A percentile compares a stretch with the other conserved stretches of the same genome.
Conservation (phyloP, 2,329 filamentous ascomycete species). For the Ambrosiella beaveri region DNA sequence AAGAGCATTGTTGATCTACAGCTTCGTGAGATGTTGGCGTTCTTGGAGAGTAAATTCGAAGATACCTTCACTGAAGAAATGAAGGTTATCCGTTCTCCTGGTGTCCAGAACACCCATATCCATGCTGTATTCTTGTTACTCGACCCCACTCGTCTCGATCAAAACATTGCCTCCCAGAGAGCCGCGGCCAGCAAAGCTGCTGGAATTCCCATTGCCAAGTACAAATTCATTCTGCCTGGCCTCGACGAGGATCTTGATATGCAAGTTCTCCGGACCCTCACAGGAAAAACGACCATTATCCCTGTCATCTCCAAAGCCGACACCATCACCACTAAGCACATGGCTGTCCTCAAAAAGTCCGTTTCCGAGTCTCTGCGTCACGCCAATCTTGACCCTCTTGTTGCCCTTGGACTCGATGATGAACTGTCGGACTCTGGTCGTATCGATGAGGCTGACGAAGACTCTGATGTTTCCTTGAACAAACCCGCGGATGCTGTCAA, state of each 20-base stretch:
- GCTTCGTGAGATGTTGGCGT: conserved; percentile 74
- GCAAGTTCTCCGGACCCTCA: conserved; percentile 70
- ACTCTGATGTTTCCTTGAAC: conserved; percentile 20
- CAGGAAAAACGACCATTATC: conserved; percentile 88
- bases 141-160: conserved; percentile 71
- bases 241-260: conserved; percentile 82
- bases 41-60: conserved; percentile 95
- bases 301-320: conserved; percentile 94
- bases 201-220: conserved; percentile 9
- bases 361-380: conserved; percentile 80
- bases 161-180: conserved; percentile 56
- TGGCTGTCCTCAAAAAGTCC: conserved; percentile 76
- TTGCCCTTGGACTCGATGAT: conserved; percentile 68
- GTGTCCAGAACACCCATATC: conserved; percentile 89
- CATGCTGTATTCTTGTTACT: conserved; percentile 88
- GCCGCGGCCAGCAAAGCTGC: conserved; percentile 29
- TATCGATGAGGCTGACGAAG: conserved; percentile 40
- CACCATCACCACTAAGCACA: conserved; percentile 87
- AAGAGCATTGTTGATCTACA: conserved; percentile 92
- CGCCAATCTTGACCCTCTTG: conserved; percentile 73
- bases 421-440: conserved; percentile 39
- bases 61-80: conserved; percentile 96
- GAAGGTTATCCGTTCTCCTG: conserved; percentile 86
- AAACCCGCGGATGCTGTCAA: background rate
- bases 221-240: conserved; percentile 38